Evolutionary conservation across 2,329 filamentous ascomycete genomes (phyloP), one percentile per base, ranked within the genome.

Genomic region (Fusarium subglutinans): DNA sequence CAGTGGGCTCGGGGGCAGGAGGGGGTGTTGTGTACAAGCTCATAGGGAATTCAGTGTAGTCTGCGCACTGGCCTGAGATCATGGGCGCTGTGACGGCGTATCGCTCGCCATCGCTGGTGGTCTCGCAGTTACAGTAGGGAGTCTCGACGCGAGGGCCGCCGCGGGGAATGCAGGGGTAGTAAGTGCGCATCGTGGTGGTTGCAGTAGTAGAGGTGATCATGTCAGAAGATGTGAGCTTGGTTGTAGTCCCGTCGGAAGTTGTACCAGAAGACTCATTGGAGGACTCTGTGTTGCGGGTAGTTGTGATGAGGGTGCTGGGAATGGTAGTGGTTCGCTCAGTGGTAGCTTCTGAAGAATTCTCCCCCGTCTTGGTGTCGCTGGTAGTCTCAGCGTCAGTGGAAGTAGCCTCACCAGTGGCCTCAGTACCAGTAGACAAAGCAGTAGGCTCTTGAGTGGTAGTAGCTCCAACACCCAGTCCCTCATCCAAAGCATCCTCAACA

Each of bases 51-150:
- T 69, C 66, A 0, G 66, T 69, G 11, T 69, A 69, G 18, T 17
- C 48, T 1, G 41, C 64, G 5, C 66, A 69, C 1, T 59, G 33
- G 22, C 55, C n/a, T 18, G 63, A 68, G 26, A 69, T 37, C 48
- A 68, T 38, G 5, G 66, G 48, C 3, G 63, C 66, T 1, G 66
- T 69, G 8, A 48, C 64, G 5, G 40, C 48, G 28, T 62, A 37
- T 1, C 40, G 64, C 2, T 68, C 15, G 3, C 47, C 66, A 0
- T 69, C 54, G 30, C 54, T 69, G 12, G 47, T 69, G 17, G 66
- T 69, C n/a, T 69, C 66, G 13, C 66, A 69, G 28, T 28, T 38
- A 12, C 66, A 68, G 30, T 38, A 48, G 13, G 66, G 63, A 5
- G 35, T 50, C 5, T 26, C 63, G 0, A 68, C 47, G 0, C 55